Percentiles rank a stretch among this genome's conserved stretches.
These are phyloP conservation scores for Lactarius deliciosus DNA, from an alignment of 768 basidiomycete genomes.

Conservation along the genomic window DNA sequence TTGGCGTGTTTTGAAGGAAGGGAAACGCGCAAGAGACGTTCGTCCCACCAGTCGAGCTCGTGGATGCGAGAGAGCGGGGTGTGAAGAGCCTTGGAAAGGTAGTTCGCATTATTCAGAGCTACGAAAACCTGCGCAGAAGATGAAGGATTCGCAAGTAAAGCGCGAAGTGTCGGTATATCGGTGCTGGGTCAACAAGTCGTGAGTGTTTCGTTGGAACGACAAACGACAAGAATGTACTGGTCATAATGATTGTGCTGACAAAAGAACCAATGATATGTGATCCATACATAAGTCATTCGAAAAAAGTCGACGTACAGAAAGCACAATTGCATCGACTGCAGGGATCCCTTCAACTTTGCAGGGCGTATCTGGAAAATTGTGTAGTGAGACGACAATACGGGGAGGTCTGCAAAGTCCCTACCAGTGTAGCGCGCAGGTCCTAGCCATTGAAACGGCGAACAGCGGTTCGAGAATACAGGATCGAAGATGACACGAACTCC, in stretches of 20 bases:
- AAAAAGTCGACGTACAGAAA: constrained; percentile 41
- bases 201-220: background rate
- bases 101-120: constrained; percentile 45
- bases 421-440: constrained; percentile 39
- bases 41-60: constrained; percentile 55
- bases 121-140: constrained; percentile 44
- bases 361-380: constrained; percentile 35
- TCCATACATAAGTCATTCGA: background rate
- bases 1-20: constrained; percentile 29
- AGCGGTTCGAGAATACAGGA: constrained; percentile 40
- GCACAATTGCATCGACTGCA: constrained; percentile 47
- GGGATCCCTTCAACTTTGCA: constrained; percentile 46
- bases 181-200: constrained; percentile 30
- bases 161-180: constrained; percentile 38
- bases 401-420: constrained; percentile 25
- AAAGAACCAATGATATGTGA: background rate
- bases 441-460: constrained; percentile 36
- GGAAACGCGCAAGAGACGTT: constrained; percentile 31
- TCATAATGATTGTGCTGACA: constrained; percentile 43
- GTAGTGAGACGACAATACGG: background rate
- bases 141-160: constrained; percentile 30
- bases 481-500: constrained; percentile 43
- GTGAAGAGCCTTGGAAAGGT: constrained; percentile 36
- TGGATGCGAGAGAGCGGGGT: constrained; percentile 39
- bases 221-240: constrained; percentile 31